Conservation (phyloP, 2,329 filamentous ascomycete species). For the Botrytis pseudocinerea region DNA sequence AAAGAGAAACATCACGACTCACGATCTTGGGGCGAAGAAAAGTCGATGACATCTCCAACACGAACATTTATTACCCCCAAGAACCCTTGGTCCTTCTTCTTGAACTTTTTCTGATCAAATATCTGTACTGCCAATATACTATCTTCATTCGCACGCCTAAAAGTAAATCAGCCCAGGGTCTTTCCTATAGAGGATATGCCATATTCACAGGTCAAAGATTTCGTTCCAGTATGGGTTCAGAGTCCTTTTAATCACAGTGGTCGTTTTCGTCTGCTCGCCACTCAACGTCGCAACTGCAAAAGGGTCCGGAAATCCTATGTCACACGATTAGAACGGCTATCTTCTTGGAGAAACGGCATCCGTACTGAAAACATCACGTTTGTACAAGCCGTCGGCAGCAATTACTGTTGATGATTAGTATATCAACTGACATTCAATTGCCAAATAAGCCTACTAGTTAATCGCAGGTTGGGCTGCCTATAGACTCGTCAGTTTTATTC, state of each 20-base stretch:
- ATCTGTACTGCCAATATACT: constrained; percentile 97
- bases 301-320: constrained; percentile 87
- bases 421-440: not conserved
- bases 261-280: constrained; percentile 98
- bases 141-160: constrained; percentile 85
- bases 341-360: constrained; percentile 36
- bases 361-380: constrained; percentile 98
- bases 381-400: constrained; percentile 96
- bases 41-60: constrained; percentile 89
- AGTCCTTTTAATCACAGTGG: constrained; percentile 93
- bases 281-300: constrained; percentile 97
- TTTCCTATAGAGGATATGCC: not conserved
- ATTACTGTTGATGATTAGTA: constrained; percentile 69
- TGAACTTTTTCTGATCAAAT: constrained; percentile 99
- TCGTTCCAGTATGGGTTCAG: constrained; percentile 99
- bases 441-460: constrained; percentile 71
- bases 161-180: constrained; percentile 31
- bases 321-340: constrained; percentile 28
- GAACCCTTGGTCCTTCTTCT: constrained; percentile 99
- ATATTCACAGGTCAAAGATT: constrained; percentile 84
- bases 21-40: constrained; percentile 91
- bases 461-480: constrained; percentile 82
- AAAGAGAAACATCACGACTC: constrained; percentile 42
- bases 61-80: constrained; percentile 96
- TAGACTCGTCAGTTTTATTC: constrained; percentile 34